Conservation (phyloP, 805 yeast genomes). For the Kodamaea leandrae region DNA sequence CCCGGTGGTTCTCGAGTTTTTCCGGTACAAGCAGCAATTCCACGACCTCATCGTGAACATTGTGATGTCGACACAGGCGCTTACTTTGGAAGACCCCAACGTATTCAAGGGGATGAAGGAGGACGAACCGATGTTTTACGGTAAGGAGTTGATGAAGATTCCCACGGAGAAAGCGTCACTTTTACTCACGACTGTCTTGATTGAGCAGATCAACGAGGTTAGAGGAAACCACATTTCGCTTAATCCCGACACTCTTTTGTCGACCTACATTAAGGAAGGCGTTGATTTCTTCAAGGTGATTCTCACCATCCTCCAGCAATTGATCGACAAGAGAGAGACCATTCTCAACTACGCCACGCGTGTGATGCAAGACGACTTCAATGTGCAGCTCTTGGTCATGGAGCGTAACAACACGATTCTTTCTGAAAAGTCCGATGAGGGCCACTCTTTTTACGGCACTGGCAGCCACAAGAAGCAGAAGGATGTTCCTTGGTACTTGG, state of each 20-base stretch:
- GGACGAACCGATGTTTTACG: constrained; percentile 45
- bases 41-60: constrained; percentile 59
- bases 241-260: constrained; percentile 39
- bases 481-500: constrained; percentile 69
- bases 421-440: constrained; percentile 37
- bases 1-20: constrained; percentile 64
- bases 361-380: constrained; percentile 71
- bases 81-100: constrained; percentile 73
- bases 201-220: constrained; percentile 42
- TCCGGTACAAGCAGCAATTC: constrained; percentile 67
- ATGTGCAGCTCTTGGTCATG: constrained; percentile 53
- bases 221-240: constrained; percentile 35
- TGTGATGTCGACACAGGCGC: constrained; percentile 64
- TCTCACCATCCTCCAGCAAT: constrained; percentile 46
- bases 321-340: constrained; percentile 69
- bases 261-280: constrained; percentile 37
- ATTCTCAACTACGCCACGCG: constrained; percentile 72
- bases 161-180: constrained; percentile 51
- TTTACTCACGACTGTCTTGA: constrained; percentile 45
- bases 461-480: constrained; percentile 35
- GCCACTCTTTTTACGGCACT: constrained; percentile 24
- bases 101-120: constrained; percentile 63
- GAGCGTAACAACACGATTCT: constrained; percentile 43
- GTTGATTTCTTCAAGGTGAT: constrained; percentile 34
- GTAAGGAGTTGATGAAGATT: constrained; percentile 34